Evolutionary conservation across 345 rosid species (phyloP).

Genomic region (Hibiscus mutabilis): DNA sequence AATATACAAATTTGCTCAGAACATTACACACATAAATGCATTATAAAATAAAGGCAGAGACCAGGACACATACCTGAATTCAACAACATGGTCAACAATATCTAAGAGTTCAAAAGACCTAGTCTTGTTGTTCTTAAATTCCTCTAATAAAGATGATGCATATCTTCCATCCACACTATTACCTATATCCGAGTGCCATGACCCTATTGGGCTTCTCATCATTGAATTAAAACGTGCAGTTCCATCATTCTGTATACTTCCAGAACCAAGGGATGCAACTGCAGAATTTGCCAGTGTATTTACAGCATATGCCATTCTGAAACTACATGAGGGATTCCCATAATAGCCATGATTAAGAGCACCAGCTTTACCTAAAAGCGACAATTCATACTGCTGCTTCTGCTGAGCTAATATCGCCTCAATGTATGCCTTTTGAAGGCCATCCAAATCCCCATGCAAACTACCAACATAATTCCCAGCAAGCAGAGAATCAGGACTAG

Average conservation of each 20-base stretch:
- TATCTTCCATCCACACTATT: conserved; percentile 42
- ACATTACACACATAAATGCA: conserved; percentile 7
- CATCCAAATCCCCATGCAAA: conserved; percentile 38
- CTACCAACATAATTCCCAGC: conserved; percentile 37
- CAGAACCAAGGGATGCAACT: conserved; percentile 47
- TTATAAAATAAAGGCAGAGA: conserved; percentile 11
- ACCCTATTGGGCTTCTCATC: conserved; percentile 52
- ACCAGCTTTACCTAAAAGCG: conserved; percentile 38
- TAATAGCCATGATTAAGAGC: conserved; percentile 39
- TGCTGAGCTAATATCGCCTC: conserved; percentile 62
- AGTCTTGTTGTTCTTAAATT: conserved; percentile 75
- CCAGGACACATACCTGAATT: conserved; percentile 58
- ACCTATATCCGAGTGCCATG: conserved; percentile 56
- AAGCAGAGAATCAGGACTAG: conserved; percentile 35
- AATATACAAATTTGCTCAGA: conserved; percentile 8
- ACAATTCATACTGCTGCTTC: conserved; percentile 52
- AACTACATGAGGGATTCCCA: conserved; percentile 49
- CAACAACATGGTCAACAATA: conserved; percentile 66
- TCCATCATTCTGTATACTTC: conserved; percentile 48
- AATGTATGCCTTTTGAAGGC: conserved; percentile 47
- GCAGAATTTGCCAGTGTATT: conserved; percentile 40
- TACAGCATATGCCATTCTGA: conserved; percentile 38
- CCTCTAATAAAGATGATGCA: conserved; percentile 59
- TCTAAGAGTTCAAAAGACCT: conserved; percentile 70
- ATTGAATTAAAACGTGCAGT: conserved; percentile 43